These are phyloP conservation scores for Neurospora hispaniola DNA, from an alignment of 495 filamentous ascomycete species.

Conservation along the genomic window DNA sequence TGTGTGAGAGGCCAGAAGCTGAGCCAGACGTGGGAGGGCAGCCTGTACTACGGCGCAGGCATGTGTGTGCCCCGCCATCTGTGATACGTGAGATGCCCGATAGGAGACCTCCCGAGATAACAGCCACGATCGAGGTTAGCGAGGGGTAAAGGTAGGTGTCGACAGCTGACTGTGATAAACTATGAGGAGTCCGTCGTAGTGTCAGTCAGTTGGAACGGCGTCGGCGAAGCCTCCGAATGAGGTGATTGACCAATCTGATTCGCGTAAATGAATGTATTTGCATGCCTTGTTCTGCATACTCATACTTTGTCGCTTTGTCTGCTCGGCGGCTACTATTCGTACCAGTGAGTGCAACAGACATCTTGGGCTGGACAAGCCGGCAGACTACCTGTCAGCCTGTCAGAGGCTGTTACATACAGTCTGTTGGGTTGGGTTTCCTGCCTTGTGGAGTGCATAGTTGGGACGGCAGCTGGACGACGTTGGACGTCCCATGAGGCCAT, in stretches of 20 bases:
- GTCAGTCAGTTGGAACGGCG: neutral
- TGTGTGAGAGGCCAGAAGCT: neutral
- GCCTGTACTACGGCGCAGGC: neutral
- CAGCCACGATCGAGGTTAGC: neutral
- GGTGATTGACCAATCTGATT: neutral
- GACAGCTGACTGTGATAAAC: neutral
- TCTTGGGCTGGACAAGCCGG: neutral
- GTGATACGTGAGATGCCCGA: neutral
- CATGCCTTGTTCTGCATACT: neutral
- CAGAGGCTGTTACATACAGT: neutral
- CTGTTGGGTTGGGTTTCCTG: neutral
- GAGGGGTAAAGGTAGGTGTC: neutral
- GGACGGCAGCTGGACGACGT: neutral
- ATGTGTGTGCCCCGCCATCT: neutral
- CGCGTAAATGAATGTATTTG: neutral
- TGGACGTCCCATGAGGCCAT: neutral
- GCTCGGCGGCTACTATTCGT: neutral
- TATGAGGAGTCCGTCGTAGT: neutral
- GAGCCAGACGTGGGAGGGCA: neutral
- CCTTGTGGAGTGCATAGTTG: neutral
- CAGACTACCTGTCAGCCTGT: neutral
- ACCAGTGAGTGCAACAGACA: neutral
- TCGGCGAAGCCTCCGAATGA: neutral
- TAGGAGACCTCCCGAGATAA: neutral
- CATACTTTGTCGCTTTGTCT: neutral